Percentiles rank a stretch among this genome's conserved stretches.
Conservation (phyloP, 2,329 filamentous ascomycete genomes). For the Capronia americana region DNA sequence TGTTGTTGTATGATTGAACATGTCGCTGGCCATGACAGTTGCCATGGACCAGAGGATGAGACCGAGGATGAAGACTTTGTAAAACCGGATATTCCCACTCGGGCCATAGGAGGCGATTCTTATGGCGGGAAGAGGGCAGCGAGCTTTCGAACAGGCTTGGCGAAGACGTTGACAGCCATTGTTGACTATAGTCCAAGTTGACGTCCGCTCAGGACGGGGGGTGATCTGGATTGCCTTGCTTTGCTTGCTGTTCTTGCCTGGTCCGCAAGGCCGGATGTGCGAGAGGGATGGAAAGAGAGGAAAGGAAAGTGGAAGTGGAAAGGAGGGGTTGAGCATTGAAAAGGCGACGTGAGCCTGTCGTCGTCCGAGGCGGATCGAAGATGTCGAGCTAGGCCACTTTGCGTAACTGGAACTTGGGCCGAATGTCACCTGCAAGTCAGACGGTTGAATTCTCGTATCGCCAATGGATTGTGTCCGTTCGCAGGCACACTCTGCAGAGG, state of each 20-base stretch:
- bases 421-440: not conserved
- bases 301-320: constrained; percentile 23
- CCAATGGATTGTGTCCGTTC: too few species aligned
- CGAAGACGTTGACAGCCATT: constrained; percentile 28
- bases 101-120: constrained; percentile 25
- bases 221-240: constrained; percentile 16
- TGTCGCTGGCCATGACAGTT: constrained; percentile 32
- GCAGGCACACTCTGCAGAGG: too few species aligned
- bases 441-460: not conserved
- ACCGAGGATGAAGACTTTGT: constrained; percentile 28
- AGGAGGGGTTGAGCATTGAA: constrained; percentile 11
- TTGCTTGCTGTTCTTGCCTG: constrained; percentile 24
- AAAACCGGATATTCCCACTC: constrained; percentile 30
- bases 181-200: constrained; percentile 37
- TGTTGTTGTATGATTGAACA: constrained; percentile 29
- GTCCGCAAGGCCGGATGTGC: constrained; percentile 26
- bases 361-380: constrained; percentile 24
- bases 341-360: constrained; percentile 5
- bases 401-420: constrained; percentile 25
- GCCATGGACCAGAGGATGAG: constrained; percentile 34
- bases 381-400: constrained; percentile 21
- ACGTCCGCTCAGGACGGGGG: constrained; percentile 14
- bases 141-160: constrained; percentile 15
- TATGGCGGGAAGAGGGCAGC: constrained; percentile 33
- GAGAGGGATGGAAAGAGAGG: constrained; percentile 9